phyloP scores from a whole-genome alignment of 345 rosid species.

The Populus tremula region DNA sequence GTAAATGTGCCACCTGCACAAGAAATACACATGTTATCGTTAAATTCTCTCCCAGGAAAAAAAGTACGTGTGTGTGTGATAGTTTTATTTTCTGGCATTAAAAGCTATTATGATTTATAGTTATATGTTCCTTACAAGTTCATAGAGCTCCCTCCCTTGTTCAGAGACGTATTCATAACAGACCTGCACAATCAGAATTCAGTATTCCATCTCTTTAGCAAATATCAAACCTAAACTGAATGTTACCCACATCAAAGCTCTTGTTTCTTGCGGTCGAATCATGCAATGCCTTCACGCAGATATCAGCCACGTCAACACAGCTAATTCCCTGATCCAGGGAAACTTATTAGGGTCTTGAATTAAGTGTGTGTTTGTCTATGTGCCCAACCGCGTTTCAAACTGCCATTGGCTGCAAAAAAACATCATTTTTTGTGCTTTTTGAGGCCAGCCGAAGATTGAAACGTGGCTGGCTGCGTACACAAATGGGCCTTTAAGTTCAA shows the following conservation, averaged over 20 bases:
- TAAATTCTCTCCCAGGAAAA: not conserved
- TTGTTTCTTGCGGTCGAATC: constrained; percentile 91
- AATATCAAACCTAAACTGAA: not conserved
- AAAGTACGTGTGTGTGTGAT: no score
- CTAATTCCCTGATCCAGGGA: constrained; percentile 56
- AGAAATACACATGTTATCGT: not conserved
- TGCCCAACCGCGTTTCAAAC: no score
- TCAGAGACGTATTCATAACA: constrained; percentile 86
- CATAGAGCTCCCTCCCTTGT: constrained; percentile 83
- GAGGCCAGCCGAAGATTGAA: no score
- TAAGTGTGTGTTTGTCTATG: no score
- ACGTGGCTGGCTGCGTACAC: no score
- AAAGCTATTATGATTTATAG: not conserved
- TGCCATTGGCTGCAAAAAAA: no score
- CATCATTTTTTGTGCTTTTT: no score
- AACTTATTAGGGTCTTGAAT: not conserved
- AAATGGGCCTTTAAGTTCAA: not conserved
- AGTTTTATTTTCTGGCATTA: not conserved
- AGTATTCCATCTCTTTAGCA: not conserved
- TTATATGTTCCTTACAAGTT: constrained; percentile 54
- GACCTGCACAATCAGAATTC: constrained; percentile 43
- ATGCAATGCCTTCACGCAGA: constrained; percentile 85
- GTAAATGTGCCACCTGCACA: constrained; percentile 85
- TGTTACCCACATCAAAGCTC: constrained; percentile 78
- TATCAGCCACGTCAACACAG: constrained; percentile 91